Conservation (phyloP, 371 early-diverging fungal genomes). For the Mucor racemosus region DNA sequence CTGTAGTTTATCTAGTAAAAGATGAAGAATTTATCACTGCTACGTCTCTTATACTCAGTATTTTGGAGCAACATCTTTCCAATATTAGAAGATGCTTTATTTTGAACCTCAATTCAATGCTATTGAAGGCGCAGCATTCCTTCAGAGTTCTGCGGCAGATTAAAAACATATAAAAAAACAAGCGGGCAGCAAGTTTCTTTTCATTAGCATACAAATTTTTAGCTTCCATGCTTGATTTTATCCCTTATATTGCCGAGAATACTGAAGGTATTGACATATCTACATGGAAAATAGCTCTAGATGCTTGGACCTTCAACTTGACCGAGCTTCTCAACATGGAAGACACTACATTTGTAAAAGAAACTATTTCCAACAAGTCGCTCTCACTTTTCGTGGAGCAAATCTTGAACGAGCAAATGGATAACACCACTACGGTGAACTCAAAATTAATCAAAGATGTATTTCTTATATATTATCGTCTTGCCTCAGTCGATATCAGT, state of each 20-base stretch:
- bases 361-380: constrained; percentile 18
- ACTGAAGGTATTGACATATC: constrained; percentile 13
- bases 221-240: constrained; percentile 25
- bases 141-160: not conserved
- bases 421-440: constrained; percentile 1
- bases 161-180: not conserved
- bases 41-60: too few relatives aligned
- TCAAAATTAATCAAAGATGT: constrained; percentile 11
- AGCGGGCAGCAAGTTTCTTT: not conserved
- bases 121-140: not conserved
- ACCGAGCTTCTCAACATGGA: constrained; percentile 21
- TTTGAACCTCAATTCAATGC: too few relatives aligned
- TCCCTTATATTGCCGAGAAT: constrained; percentile 28
- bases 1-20: too few relatives aligned
- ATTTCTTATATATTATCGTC: constrained; percentile 27
- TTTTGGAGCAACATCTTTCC: too few relatives aligned
- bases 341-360: constrained; percentile 16
- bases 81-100: too few relatives aligned
- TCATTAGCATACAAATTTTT: not conserved
- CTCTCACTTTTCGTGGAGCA: constrained; percentile 24
- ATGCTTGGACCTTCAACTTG: constrained; percentile 28
- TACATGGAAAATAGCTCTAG: constrained; percentile 26
- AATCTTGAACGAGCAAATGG: constrained; percentile 24
- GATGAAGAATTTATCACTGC: too few relatives aligned
- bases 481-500: not conserved